Evolutionary conservation across 2,329 filamentous ascomycete genomes (phyloP), one percentile per base, ranked within the genome.

Genomic region (Aspergillus sp.): DNA sequence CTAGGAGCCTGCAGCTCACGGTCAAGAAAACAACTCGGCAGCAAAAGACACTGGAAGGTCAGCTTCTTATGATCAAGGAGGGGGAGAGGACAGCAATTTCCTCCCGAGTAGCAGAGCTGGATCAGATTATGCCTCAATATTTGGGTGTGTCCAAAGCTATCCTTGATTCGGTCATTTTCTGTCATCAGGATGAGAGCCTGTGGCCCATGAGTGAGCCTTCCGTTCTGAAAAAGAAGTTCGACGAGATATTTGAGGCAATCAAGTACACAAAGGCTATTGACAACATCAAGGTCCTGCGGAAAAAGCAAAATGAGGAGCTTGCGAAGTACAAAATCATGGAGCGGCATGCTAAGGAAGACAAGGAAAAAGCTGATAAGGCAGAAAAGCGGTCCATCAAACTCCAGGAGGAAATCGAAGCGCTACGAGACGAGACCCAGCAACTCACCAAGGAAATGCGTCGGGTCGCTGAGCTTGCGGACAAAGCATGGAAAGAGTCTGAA

Each of bases 181-280:
- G 95, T 73, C 95, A 99, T 70, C 95, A 99, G 71, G 95, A 99
- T 72, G 95, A 99, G 65, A 97, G 93, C 24, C 77, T 98, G 27
- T 99, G 95, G 95, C 95, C 95, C 0, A 87, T 99, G 82, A 96
- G 91, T 70, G 91, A 96, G 68, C 91, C 95, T 0, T 80, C 85
- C 0, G 86, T 85, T 0, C 80, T 99, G 51, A 99, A 99, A 76
- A 96, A 96, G 74, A 89, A 88, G 52, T 99, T 99, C 60, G 95
- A 99, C 70, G 91, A 96, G 71, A 99, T 99, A 11, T 99, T 99
- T 65, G 95, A 98, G 75, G 95, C 95, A 1, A 82, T 91, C 76
- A 97, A 96, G 72, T 99, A 98, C 75, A 96, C 93, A 34, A 97
- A 96, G 70, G 95, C 93, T 17, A 96, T 99, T 59, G 93, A 97